These are phyloP conservation scores for Austroboletus novae-zelandiae DNA, from an alignment of 1,284 basidiomycete species.

Conservation along the genomic window DNA sequence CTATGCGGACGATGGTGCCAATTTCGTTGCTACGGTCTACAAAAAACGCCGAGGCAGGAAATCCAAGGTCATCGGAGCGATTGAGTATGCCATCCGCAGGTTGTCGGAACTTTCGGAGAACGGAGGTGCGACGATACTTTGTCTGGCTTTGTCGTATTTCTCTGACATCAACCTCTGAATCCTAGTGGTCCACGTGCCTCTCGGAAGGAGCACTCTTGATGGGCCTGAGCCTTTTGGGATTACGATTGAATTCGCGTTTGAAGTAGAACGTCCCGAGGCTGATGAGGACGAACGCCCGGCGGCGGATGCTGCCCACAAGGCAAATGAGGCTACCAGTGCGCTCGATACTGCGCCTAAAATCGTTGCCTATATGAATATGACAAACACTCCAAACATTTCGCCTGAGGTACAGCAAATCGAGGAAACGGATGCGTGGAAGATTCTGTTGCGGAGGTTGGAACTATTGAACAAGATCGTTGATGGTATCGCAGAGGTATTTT, in stretches of 20 bases:
- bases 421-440: background rate
- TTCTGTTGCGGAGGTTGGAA: background rate
- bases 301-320: background rate
- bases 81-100: background rate
- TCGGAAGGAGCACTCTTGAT: background rate
- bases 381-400: background rate
- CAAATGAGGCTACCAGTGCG: background rate
- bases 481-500: background rate
- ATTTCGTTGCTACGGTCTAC: background rate
- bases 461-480: conserved; percentile 1
- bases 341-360: background rate
- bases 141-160: background rate
- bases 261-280: background rate
- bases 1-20: background rate
- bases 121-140: background rate
- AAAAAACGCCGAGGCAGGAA: background rate
- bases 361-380: background rate
- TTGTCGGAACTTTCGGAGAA: background rate
- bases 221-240: background rate
- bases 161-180: background rate
- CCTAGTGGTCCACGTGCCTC: background rate
- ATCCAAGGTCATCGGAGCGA: background rate
- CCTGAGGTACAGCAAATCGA: background rate
- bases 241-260: background rate
- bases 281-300: background rate